Evolutionary conservation across 495 filamentous ascomycete genomes (phyloP).

Genomic region (Hyaloscypha variabilis): DNA sequence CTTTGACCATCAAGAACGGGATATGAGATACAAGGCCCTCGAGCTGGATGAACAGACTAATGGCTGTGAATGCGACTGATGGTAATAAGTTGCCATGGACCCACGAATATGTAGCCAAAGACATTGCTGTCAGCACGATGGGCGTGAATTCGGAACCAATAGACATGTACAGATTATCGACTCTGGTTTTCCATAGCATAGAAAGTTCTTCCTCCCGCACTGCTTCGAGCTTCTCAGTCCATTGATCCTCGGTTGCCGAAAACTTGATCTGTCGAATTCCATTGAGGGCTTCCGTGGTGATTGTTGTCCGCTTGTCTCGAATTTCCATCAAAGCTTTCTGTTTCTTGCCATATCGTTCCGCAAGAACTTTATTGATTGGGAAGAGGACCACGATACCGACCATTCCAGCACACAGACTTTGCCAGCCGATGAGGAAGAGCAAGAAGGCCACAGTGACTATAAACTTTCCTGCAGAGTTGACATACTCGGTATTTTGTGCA

Average conservation of each 20-base stretch:
- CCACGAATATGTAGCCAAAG: conserved; percentile 25
- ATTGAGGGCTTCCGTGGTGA: conserved; percentile 32
- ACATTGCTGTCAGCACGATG: conserved; percentile 21
- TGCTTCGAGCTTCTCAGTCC: conserved; percentile 24
- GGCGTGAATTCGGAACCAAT: conserved; percentile 34
- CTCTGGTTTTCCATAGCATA: conserved; percentile 18
- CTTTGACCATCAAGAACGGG: conserved; percentile 21
- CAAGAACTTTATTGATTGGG: conserved; percentile 1
- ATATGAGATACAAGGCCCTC: conserved; percentile 24
- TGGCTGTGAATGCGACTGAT: conserved; percentile 34
- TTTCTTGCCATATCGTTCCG: conserved; percentile 5
- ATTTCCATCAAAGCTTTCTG: conserved; percentile 23
- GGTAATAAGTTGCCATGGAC: conserved; percentile 21
- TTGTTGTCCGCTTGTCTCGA: conserved; percentile 25
- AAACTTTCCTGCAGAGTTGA: conserved; percentile 41
- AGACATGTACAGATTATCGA: conserved; percentile 7
- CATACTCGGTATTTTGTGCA: not conserved
- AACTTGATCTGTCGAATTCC: conserved; percentile 40
- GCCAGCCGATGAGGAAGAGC: conserved; percentile 19
- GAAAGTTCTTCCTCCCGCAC: conserved; percentile 25
- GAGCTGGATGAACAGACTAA: conserved; percentile 26
- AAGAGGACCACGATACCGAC: conserved; percentile 44
- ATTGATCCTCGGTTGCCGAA: conserved; percentile 31
- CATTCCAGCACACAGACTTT: conserved; percentile 56
- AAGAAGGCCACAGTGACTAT: conserved; percentile 22